phyloP scores from a whole-genome alignment of 1,284 basidiomycete genomes.

The Waitea zeae region DNA sequence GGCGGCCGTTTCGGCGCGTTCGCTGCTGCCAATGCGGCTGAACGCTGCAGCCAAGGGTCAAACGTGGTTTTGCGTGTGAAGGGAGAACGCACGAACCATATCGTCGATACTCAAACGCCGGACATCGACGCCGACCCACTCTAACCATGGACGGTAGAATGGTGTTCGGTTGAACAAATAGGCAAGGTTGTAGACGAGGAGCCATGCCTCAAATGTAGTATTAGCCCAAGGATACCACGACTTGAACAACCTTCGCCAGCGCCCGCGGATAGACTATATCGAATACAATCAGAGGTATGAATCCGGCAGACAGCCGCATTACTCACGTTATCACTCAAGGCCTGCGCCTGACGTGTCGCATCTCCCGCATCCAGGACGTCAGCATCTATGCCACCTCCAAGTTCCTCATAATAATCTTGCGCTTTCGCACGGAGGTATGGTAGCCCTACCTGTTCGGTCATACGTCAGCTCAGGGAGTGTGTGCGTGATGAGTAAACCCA shows the following conservation, averaged over 20 bases:
- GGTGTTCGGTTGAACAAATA: slow-evolving; percentile 85
- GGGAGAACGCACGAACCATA: slow-evolving; percentile 26
- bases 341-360: slow-evolving; percentile 22
- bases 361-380: slow-evolving; percentile 46
- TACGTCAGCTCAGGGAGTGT: background rate
- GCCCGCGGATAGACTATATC: too few species aligned
- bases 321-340: slow-evolving; percentile 31
- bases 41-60: slow-evolving; percentile 17
- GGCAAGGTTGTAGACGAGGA: slow-evolving; percentile 73
- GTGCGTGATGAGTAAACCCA: slow-evolving; percentile 18
- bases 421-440: slow-evolving; percentile 84
- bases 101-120: slow-evolving; percentile 66
- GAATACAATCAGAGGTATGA: too few species aligned
- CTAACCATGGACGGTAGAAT: slow-evolving; percentile 85
- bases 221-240: slow-evolving; percentile 71
- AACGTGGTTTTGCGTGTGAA: background rate
- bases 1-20: slow-evolving; percentile 16
- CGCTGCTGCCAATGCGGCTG: slow-evolving; percentile 18
- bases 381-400: slow-evolving; percentile 66
- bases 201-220: slow-evolving; percentile 60
- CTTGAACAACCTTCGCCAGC: slow-evolving; percentile 46
- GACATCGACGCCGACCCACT: slow-evolving; percentile 70
- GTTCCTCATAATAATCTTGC: slow-evolving; percentile 78
- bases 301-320: slow-evolving; percentile 3
- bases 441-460: slow-evolving; percentile 47